Base-by-base conservation (phyloP, 2,329 filamentous ascomycete species). In the Sordariomycetes sp. region DNA sequence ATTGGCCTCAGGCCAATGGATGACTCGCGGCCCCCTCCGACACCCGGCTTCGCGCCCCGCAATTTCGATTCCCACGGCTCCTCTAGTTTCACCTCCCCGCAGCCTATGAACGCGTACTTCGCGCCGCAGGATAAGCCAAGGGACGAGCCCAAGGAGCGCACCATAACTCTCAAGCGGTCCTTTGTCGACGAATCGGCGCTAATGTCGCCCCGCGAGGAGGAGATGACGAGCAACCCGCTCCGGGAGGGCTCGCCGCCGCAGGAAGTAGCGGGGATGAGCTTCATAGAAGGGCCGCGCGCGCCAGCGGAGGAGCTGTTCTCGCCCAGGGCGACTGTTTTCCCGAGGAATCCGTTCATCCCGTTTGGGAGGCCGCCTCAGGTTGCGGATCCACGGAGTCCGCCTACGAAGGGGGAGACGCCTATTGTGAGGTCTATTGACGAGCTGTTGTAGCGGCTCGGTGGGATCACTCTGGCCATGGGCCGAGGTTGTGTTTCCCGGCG, bases 381-480 rank as follows among this genome's bases (percentile, higher is more conserved):
- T 12, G 75, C 74, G 15, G 86, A 91, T 65, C 88, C 88, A 15
- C 74, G 88, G 63, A 90, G 87, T 66, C 87, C 87, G 17, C 85
- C 86, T 0, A 87, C 85, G 13, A 82, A 80, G 64, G 87, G 87
- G 45, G 85, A 87, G 67, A 83, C 82, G 59, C 86, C 87, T 2
- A 90, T 92, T 60, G 82, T 84, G 55, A 77, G 87, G 58, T 90
- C 85, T 59, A 92, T 92, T 64, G 85, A 89, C 67, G 87, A 90
- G 65, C 75, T 90, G 55, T 74, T 91, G 69, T 90, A 76, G 75
- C 52, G 20, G 10, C 28, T 32, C 28, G 28, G 28, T 32, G 28
- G 28, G 28, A 32, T 32, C 28, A 8, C 8, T 32, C 28, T 8
- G 28, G 28, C 28, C 28, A 4, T 32, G 28, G 28, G 8, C 28